phyloP scores from a whole-genome alignment of 2,329 filamentous ascomycete species.

The Sarocladiaceae sp. region DNA sequence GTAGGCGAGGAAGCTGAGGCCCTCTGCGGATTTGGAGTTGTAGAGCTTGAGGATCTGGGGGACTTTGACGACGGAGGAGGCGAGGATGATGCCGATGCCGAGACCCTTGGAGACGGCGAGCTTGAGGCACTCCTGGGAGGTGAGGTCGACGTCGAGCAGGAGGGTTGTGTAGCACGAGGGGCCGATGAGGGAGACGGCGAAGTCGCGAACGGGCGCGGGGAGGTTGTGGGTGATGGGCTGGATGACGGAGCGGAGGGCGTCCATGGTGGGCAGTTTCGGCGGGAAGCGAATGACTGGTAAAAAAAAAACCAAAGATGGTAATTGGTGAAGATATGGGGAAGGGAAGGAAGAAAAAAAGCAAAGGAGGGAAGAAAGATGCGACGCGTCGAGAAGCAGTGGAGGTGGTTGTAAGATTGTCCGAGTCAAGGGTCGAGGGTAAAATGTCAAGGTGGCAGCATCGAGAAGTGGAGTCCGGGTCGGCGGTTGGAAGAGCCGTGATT shows the following conservation, averaged over 20 bases:
- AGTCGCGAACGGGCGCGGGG: conserved; percentile 66
- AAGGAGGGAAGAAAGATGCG: not conserved
- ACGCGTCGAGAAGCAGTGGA: conserved; percentile 4
- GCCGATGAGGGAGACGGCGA: conserved; percentile 75
- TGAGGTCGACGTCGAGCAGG: conserved; percentile 75
- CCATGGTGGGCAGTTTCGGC: conserved; percentile 40
- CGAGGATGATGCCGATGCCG: conserved; percentile 87
- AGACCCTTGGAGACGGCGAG: conserved; percentile 88
- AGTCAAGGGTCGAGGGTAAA: too few relatives aligned
- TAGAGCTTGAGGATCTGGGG: conserved; percentile 94
- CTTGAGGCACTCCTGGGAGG: conserved; percentile 73
- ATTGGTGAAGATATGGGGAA: not conserved
- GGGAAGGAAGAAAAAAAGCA: conserved; percentile 2
- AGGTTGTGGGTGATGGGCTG: conserved; percentile 67
- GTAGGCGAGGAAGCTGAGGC: conserved; percentile 86
- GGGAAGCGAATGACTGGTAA: conserved; percentile 6
- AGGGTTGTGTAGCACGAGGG: conserved; percentile 78
- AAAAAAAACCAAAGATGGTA: not conserved
- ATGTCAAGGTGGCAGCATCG: too few relatives aligned
- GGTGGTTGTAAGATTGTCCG: too few relatives aligned
- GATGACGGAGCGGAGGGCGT: conserved; percentile 53
- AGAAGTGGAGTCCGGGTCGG: not conserved
- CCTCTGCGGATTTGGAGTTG: conserved; percentile 70
- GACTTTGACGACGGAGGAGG: conserved; percentile 88
- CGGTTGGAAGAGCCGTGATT: too few relatives aligned